phyloP scores from a whole-genome alignment of 208 protist genomes.

The Trichomonas vaginalis region DNA sequence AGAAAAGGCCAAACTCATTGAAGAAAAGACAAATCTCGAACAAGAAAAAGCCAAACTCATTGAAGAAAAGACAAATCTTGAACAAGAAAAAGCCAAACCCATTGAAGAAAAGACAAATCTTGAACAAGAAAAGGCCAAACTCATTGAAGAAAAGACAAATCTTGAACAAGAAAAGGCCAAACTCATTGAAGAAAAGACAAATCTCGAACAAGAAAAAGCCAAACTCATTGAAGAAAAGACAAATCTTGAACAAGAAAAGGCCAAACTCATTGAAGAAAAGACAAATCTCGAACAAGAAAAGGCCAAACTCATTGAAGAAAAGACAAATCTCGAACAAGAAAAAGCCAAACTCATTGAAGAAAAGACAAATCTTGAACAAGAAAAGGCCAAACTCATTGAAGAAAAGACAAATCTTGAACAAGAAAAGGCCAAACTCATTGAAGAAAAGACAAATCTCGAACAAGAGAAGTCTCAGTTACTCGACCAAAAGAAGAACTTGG shows the following conservation, averaged over 20 bases:
- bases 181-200: background rate
- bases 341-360: background rate
- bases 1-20: too few species aligned
- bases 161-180: background rate
- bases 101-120: too few species aligned
- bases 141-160: background rate
- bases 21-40: too few species aligned
- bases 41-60: background rate
- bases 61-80: background rate
- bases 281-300: background rate
- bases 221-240: background rate
- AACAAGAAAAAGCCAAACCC: background rate
- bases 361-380: background rate
- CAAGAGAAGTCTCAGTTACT: background rate
- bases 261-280: background rate
- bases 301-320: background rate
- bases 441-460: background rate
- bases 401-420: background rate
- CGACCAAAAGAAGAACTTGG: background rate
- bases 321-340: background rate
- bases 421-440: background rate
- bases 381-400: background rate
- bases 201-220: background rate
- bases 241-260: background rate
- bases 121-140: background rate